Percentiles rank a stretch among this genome's conserved stretches.
phyloP scores from a whole-genome alignment of 2,329 filamentous ascomycete species.

The Pseudogymnoascus sp. region DNA sequence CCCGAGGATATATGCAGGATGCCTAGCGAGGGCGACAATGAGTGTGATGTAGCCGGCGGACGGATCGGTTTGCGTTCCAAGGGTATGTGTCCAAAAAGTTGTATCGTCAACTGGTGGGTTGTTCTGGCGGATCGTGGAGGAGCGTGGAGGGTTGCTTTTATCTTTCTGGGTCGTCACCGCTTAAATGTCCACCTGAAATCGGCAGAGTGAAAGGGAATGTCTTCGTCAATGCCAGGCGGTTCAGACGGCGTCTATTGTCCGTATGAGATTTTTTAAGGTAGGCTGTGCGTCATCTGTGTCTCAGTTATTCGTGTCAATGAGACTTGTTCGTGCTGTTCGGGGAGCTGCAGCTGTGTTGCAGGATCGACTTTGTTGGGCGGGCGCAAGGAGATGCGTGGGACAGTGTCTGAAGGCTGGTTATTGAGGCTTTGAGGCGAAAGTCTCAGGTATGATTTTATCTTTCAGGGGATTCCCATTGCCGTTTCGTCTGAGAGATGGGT shows the following conservation, averaged over 20 bases:
- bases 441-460: not conserved
- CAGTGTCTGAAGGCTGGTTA: not conserved
- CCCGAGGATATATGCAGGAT: constrained; percentile 30
- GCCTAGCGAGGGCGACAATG: constrained; percentile 22
- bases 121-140: constrained; percentile 15
- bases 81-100: not conserved
- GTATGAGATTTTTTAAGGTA: constrained; percentile 1
- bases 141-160: constrained; percentile 6
- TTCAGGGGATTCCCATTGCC: not conserved
- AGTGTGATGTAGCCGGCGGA: constrained; percentile 12
- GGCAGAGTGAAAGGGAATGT: constrained; percentile 21
- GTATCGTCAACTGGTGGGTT: constrained; percentile 17
- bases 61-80: constrained; percentile 16
- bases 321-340: constrained; percentile 23
- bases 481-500: not conserved
- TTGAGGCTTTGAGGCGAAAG: constrained; percentile 7
- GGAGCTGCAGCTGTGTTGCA: constrained; percentile 24
- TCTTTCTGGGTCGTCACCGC: not conserved
- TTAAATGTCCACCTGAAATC: constrained; percentile 20
- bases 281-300: constrained; percentile 2
- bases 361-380: constrained; percentile 6
- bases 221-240: constrained; percentile 18
- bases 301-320: constrained; percentile 20
- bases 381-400: not conserved
- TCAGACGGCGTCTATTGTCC: constrained; percentile 3